These are phyloP conservation scores for Mycena vitilis DNA, from an alignment of 768 basidiomycete genomes.

Conservation along the genomic window DNA sequence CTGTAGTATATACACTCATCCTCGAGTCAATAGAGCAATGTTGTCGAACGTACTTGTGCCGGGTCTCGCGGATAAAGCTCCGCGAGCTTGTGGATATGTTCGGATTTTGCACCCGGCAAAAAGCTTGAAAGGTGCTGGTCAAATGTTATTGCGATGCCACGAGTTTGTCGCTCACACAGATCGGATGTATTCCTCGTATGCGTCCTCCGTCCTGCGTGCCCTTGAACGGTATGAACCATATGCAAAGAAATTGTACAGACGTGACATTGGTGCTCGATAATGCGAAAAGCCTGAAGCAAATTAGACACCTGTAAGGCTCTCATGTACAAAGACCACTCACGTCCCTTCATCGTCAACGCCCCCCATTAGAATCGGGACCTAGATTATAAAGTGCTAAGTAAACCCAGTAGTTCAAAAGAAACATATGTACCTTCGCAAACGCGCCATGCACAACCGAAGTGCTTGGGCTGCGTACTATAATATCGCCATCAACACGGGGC, in stretches of 20 bases:
- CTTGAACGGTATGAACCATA: not conserved
- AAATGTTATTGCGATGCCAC: not conserved
- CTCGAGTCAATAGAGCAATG: not conserved
- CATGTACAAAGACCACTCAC: not conserved
- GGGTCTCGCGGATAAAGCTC: slow-evolving; percentile 13
- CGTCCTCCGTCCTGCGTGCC: not conserved
- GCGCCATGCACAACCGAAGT: not conserved
- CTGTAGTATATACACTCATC: not conserved
- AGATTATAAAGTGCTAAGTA: too few species aligned
- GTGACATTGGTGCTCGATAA: not conserved
- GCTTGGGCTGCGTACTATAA: not conserved
- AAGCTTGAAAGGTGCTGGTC: not conserved
- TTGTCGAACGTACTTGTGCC: slow-evolving; percentile 1
- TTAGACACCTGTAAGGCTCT: not conserved
- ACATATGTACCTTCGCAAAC: slow-evolving; percentile 1
- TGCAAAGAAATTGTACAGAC: not conserved
- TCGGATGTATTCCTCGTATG: not conserved
- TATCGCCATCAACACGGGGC: slow-evolving; percentile 49
- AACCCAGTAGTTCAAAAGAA: too few species aligned
- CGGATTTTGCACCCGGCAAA: not conserved
- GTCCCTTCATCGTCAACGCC: not conserved
- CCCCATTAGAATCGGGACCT: not conserved
- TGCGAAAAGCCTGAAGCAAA: not conserved
- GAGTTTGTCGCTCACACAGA: not conserved
- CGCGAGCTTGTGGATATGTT: not conserved